Base-by-base conservation (phyloP, 108 stramenopile species). In the Aurantiochytrium sp. region DNA sequence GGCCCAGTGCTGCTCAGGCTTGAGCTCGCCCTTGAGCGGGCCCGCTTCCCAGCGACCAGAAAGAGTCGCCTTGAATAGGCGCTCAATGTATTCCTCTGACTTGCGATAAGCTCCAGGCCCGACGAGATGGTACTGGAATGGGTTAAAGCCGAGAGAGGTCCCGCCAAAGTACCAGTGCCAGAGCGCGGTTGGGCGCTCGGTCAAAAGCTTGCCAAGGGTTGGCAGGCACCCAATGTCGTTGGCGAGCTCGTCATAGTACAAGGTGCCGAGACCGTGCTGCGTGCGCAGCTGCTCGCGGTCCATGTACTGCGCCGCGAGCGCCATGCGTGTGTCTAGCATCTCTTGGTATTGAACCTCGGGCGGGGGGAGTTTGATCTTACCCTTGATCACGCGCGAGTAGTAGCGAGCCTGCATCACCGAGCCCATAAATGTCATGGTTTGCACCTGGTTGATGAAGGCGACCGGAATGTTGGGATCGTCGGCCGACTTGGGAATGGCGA, bases 141-240 rank as follows among this genome's bases (percentile, higher is more conserved):
- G 34, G 34, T 65, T 65, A 19, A 65, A 30, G 34, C 32, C 59
- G 19, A 65, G 59, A 8, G 59, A 65, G 59, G 59, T 65, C 10
- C 59, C 59, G 3, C 59, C 59, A 65, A 65, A 65, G 34, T 65
- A 65, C 59, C 59, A 65, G 59, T 65, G 59, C 59, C 59, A 65
- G 8, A 65, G 10, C 34, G 59, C 59, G 15, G 59, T 65, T 12
- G 59, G 59, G 0, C 59, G 59, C 2, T 65, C 59, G 8, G 34
- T 65, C 10, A 65, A 27, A 34, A 65, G 59, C 59, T 34, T 65
- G 8, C 59, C 15, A 34, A 65, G 24, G 10, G 59, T 34, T 10
- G 59, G 59, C 15, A 65, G 34, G 24, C 34, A 34, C 8, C 34
- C 34, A 2, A 65, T 65, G 24, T 65, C 59, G 19, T 30, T 34